These are phyloP conservation scores for Microcyclospora pomicola DNA, from an alignment of 2,329 filamentous ascomycete genomes.

Conservation along the genomic window DNA sequence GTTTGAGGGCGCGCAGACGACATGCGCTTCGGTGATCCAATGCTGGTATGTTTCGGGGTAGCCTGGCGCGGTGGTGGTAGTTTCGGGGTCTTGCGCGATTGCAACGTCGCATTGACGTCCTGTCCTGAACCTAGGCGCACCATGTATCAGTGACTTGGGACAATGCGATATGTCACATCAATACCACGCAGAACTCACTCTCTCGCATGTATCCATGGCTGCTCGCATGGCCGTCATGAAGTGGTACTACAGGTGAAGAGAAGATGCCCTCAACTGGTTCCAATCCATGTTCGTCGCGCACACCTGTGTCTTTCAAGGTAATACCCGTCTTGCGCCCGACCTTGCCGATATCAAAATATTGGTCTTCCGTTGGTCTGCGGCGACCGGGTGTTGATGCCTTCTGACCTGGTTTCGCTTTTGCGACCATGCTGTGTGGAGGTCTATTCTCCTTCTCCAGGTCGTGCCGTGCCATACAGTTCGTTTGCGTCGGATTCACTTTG, in stretches of 20 bases:
- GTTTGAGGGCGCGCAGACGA: conserved; percentile 40
- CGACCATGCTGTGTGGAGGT: conserved; percentile 17
- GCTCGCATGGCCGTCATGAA: conserved; percentile 1
- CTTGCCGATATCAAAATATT: conserved; percentile 24
- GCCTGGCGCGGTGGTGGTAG: conserved; percentile 38
- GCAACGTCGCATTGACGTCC: conserved; percentile 31
- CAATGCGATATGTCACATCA: conserved; percentile 1
- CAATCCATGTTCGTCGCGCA: conserved; percentile 83
- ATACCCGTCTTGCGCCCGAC: conserved; percentile 66
- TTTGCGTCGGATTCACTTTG: neutral
- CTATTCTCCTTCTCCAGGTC: conserved; percentile 18
- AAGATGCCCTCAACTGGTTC: conserved; percentile 78
- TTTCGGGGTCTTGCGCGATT: conserved; percentile 29
- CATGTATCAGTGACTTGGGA: conserved; percentile 5
- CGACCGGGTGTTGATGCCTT: conserved; percentile 15
- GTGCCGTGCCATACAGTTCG: neutral
- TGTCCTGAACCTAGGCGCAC: conserved; percentile 33
- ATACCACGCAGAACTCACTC: conserved; percentile 32
- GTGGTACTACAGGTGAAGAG: conserved; percentile 66
- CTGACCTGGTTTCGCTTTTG: conserved; percentile 3
- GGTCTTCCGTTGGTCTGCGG: conserved; percentile 17
- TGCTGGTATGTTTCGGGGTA: conserved; percentile 51
- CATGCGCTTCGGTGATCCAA: conserved; percentile 47
- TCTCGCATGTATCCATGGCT: conserved; percentile 44
- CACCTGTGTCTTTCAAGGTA: conserved; percentile 60